Conservation (phyloP, 495 filamentous ascomycete species). For the Podospora conica region DNA sequence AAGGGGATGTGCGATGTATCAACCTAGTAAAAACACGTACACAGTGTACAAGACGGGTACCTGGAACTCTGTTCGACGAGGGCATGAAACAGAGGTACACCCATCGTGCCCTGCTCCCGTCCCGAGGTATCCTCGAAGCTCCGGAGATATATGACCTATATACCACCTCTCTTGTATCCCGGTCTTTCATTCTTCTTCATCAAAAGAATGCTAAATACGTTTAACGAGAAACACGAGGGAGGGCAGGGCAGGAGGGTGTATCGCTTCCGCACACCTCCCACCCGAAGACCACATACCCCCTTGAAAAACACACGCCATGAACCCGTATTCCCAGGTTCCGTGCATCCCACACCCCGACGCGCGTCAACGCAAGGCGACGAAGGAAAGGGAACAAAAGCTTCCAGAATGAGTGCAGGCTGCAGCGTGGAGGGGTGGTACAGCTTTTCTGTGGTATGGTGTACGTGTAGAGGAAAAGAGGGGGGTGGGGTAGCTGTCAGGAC, state of each 20-base stretch:
- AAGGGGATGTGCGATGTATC: background rate
- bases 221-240: background rate
- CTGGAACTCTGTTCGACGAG: background rate
- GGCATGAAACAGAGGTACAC: background rate
- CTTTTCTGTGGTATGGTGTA: background rate
- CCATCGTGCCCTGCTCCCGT: background rate
- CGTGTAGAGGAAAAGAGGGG: background rate
- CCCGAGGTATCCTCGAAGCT: background rate
- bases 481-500: background rate
- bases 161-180: too few relatives aligned
- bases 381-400: background rate
- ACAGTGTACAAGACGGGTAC: background rate
- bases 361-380: constrained; percentile 1
- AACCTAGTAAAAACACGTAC: background rate
- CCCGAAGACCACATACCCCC: too few relatives aligned
- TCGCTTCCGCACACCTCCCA: background rate
- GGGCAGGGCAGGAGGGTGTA: background rate
- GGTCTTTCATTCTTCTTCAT: background rate
- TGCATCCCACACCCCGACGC: constrained; percentile 1
- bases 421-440: background rate
- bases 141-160: background rate
- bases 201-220: background rate
- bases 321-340: background rate
- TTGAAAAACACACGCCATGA: background rate
- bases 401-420: constrained; percentile 6